These are phyloP conservation scores for Aspergillus spinulosporus DNA, from an alignment of 2,329 filamentous ascomycete genomes.

Conservation along the genomic window DNA sequence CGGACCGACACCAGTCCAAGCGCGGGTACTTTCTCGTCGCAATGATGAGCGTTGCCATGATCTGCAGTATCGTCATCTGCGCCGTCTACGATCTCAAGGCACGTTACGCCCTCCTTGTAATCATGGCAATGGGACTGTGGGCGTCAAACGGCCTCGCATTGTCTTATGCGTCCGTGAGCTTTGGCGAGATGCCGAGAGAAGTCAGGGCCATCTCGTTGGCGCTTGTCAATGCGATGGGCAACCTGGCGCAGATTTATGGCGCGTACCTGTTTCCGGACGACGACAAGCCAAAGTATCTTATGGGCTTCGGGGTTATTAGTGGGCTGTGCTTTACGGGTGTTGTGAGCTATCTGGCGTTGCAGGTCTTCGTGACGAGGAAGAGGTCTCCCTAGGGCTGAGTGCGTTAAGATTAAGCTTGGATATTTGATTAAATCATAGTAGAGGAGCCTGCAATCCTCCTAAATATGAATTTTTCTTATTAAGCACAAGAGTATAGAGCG, in stretches of 20 bases:
- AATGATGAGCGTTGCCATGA: constrained; percentile 48
- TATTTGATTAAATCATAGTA: too few species aligned
- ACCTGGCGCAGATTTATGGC: constrained; percentile 58
- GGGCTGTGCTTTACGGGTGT: constrained; percentile 2
- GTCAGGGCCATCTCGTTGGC: constrained; percentile 55
- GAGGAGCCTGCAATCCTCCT: too few species aligned
- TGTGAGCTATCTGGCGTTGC: not conserved
- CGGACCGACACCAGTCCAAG: constrained; percentile 48
- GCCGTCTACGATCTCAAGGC: constrained; percentile 53
- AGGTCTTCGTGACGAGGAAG: not conserved
- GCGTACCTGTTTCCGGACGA: constrained; percentile 52
- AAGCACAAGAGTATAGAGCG: too few species aligned
- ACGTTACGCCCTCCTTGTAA: constrained; percentile 56
- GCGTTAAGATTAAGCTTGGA: too few species aligned
- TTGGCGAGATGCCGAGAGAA: constrained; percentile 52
- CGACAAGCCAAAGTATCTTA: constrained; percentile 53
- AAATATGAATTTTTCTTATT: too few species aligned
- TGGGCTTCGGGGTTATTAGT: constrained; percentile 43
- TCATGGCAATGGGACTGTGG: constrained; percentile 59
- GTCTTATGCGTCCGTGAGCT: constrained; percentile 55
- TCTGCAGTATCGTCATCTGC: constrained; percentile 45
- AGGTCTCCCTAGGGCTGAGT: not conserved
- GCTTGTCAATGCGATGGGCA: constrained; percentile 56
- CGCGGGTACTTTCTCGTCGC: constrained; percentile 52
- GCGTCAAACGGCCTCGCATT: constrained; percentile 54